Conservation (phyloP, 108 stramenopile genomes). For the Cyclotella choctawhatcheeana region DNA sequence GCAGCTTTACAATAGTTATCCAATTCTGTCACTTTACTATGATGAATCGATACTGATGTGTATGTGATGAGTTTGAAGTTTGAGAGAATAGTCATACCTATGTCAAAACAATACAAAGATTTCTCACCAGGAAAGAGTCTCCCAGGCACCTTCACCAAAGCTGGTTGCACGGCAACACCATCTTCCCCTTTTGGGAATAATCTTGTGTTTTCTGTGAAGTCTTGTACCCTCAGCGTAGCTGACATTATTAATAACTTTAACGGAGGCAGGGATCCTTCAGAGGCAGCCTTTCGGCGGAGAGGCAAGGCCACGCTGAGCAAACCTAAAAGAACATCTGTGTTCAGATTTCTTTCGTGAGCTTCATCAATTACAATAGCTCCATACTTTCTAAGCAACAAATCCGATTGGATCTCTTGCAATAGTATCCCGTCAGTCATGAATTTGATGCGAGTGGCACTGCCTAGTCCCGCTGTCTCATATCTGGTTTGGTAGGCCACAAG, state of each 20-base stretch:
- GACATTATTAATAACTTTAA: constrained; percentile 97
- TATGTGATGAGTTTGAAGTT: no score
- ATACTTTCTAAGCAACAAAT: constrained; percentile 96
- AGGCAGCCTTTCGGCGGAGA: constrained; percentile 75
- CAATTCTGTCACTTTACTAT: constrained; percentile 93
- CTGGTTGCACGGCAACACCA: constrained; percentile 34
- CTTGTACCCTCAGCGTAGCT: constrained; percentile 95
- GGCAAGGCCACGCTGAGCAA: constrained; percentile 88
- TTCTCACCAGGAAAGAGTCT: constrained; percentile 92
- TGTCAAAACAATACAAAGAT: no score
- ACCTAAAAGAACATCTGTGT: constrained; percentile 98
- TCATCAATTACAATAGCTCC: constrained; percentile 98
- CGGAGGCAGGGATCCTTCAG: constrained; percentile 77
- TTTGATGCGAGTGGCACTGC: constrained; percentile 80
- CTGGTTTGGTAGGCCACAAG: constrained; percentile 95
- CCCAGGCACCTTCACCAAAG: constrained; percentile 90
- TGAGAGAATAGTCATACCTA: no score
- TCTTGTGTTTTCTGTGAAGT: constrained; percentile 86
- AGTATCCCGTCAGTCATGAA: constrained; percentile 98
- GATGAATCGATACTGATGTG: constrained; percentile 98
- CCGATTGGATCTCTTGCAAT: constrained; percentile 96
- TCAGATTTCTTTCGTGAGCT: constrained; percentile 98
- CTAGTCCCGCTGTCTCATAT: constrained; percentile 90
- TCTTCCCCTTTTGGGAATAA: constrained; percentile 70
- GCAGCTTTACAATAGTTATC: constrained; percentile 88